Evolutionary conservation across 805 yeast species (phyloP), one percentile per base, ranked within the genome.

Genomic region (Yarrowia bubula): DNA sequence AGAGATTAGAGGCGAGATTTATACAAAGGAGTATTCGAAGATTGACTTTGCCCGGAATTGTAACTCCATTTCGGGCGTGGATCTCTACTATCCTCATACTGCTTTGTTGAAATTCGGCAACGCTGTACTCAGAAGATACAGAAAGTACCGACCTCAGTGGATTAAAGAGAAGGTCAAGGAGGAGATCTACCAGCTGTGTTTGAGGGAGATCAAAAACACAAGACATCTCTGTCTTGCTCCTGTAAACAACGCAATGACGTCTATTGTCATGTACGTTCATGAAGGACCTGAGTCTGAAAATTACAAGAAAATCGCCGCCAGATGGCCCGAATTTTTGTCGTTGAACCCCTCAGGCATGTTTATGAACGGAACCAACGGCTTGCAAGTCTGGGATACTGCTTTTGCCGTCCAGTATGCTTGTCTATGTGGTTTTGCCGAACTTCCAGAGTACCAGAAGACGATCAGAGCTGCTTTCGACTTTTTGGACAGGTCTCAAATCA

Each of bases 361-460:
- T 1, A 88, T 90, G 65, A 90, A 89, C 90, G 99, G 99, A 2
- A 95, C 99, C 0, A 95, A 95, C 75, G 99, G 99, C 28, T 90
- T 90, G 0, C 99, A 95, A 76, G 92, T 88, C 0, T 95, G 99
- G 99, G 99, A 95, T 75, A 86, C 87, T 32, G 92, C 98, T 0
- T 93, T 95, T 77, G 88, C 90, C 65, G 80, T 95, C 31, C 99
- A 95, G 73, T 90, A 90, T 71, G 82, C 85, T 68, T 86, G 90
- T 67, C 78, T 83, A 71, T 89, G 96, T 0, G 97, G 96, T 0
- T 75, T 92, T 39, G 92, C 90, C 2, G 88, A 86, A 33, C 70
- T 79, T 38, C 86, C 89, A 0, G 85, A 87, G 73, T 90, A 84
- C 73, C 84, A 83, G 51, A 83, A 84, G 7, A 79, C 85, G 69